phyloP scores from a whole-genome alignment of 345 rosid genomes.

The Carallia pectinifolia region DNA sequence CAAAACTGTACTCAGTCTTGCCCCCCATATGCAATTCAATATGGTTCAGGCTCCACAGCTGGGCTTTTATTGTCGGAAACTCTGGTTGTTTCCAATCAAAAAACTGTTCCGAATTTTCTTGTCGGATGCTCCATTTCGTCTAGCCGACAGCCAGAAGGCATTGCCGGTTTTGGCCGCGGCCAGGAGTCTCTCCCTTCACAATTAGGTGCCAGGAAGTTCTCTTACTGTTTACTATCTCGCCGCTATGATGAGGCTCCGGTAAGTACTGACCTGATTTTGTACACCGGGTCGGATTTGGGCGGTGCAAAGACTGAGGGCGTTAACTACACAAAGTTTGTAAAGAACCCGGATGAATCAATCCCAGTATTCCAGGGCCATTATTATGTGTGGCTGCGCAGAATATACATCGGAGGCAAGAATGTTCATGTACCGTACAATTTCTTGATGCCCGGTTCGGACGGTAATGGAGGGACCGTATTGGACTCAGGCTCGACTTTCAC shows the following conservation, averaged over 20 bases:
- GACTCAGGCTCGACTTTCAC: conserved; percentile 94
- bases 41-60: conserved; percentile 70
- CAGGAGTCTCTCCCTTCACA: conserved; percentile 69
- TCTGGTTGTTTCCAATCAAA: conserved; percentile 44
- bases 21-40: conserved; percentile 69
- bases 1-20: conserved; percentile 61
- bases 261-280: conserved; percentile 57
- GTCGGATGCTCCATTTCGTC: conserved; percentile 81
- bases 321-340: conserved; percentile 61
- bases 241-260: conserved; percentile 56
- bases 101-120: conserved; percentile 44
- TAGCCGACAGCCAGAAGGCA: conserved; percentile 81
- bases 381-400: conserved; percentile 59
- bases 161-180: conserved; percentile 85
- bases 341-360: conserved; percentile 39
- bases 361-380: conserved; percentile 48
- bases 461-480: conserved; percentile 76
- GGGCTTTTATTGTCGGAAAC: conserved; percentile 65
- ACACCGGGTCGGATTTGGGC: conserved; percentile 41
- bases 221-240: conserved; percentile 75
- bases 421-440: conserved; percentile 62
- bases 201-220: conserved; percentile 61
- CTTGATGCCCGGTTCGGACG: conserved; percentile 55
- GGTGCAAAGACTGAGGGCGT: conserved; percentile 45
- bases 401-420: conserved; percentile 50